Evolutionary conservation across 139 green algal genomes (phyloP).

Genomic region (Chlorella sorokiniana): DNA sequence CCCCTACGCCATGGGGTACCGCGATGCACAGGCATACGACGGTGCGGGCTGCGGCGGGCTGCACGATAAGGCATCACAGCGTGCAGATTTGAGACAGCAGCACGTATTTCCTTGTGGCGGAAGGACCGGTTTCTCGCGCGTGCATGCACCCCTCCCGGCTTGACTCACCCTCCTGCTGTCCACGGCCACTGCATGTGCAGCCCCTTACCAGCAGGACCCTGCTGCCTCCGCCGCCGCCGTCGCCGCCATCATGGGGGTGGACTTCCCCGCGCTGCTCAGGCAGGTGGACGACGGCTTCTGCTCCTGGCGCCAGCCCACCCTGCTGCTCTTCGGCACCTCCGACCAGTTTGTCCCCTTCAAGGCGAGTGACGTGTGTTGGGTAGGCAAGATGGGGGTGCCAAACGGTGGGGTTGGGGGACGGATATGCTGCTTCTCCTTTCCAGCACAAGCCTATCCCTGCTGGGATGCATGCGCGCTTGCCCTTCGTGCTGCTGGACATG

Average conservation of each 20-base stretch:
- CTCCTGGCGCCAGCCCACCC: constrained; percentile 61
- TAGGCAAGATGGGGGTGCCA: too few relatives aligned
- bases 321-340: constrained; percentile 67
- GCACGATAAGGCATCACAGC: background rate
- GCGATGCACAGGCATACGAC: constrained; percentile 12
- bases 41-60: background rate
- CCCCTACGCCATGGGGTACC: constrained; percentile 62
- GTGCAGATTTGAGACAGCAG: background rate
- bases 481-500: too few relatives aligned
- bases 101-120: background rate
- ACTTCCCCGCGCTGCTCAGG: constrained; percentile 54
- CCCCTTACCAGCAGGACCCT: constrained; percentile 51
- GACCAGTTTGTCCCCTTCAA: constrained; percentile 2
- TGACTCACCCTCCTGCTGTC: background rate
- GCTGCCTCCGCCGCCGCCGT: constrained; percentile 44
- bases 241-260: constrained; percentile 58
- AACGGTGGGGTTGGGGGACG: too few relatives aligned
- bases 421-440: too few relatives aligned
- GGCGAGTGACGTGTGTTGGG: too few relatives aligned
- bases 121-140: too few relatives aligned
- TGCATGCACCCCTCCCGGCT: background rate
- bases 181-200: background rate
- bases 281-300: constrained; percentile 67
- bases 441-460: too few relatives aligned
- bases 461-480: too few relatives aligned